Evolutionary conservation across 2,329 filamentous ascomycete species (phyloP).

Genomic region (Grosmannia penicillata): DNA sequence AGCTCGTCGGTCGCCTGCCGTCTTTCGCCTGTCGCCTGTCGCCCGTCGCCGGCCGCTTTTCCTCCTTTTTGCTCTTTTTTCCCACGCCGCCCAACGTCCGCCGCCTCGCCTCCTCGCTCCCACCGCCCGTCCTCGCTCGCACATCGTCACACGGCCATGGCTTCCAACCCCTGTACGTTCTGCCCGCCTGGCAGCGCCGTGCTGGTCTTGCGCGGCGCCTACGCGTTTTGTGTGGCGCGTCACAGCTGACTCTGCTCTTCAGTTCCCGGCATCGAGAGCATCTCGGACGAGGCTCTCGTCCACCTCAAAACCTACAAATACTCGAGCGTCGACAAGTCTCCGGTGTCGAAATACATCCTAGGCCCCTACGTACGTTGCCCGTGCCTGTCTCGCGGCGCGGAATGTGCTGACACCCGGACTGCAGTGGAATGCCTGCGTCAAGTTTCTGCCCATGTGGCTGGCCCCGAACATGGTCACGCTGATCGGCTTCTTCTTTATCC

Average conservation of each 20-base stretch:
- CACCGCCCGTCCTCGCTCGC: too few relatives aligned
- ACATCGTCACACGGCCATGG: too few relatives aligned
- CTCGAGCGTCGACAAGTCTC: conserved; percentile 90
- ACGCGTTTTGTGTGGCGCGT: too few relatives aligned
- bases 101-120: too few relatives aligned
- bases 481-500: conserved; percentile 85
- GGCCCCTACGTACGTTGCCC: conserved; percentile 69
- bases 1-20: too few relatives aligned
- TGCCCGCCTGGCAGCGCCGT: too few relatives aligned
- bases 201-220: too few relatives aligned
- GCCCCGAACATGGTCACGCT: conserved; percentile 97
- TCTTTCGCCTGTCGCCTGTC: too few relatives aligned
- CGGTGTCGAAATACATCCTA: conserved; percentile 83
- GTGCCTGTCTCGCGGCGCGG: background rate
- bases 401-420: background rate
- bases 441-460: conserved; percentile 86
- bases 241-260: background rate
- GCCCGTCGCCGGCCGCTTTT: too few relatives aligned
- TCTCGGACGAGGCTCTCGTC: conserved; percentile 80
- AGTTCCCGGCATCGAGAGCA: conserved; percentile 40
- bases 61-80: too few relatives aligned
- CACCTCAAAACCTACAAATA: conserved; percentile 97
- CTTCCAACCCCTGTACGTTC: too few relatives aligned
- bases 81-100: too few relatives aligned
- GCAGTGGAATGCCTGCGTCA: conserved; percentile 93